A percentile compares a stretch with the other conserved stretches of the same genome.
Conservation (phyloP, 2,329 filamentous ascomycete species). For the Grosmannia clavigera region DNA sequence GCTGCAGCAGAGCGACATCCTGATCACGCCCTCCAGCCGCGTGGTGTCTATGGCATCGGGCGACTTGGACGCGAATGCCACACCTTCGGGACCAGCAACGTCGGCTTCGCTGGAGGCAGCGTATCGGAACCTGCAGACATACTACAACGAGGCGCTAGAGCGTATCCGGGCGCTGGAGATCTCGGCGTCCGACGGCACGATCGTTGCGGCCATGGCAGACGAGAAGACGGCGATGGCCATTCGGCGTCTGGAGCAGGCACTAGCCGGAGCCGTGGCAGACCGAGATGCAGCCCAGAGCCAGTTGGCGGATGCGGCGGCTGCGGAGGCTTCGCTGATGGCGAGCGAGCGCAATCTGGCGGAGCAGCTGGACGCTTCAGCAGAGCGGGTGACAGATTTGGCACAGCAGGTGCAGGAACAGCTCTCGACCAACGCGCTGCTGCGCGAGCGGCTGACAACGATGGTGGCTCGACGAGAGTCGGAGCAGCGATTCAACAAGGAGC, state of each 20-base stretch:
- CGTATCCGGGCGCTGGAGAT: slow-evolving; percentile 53
- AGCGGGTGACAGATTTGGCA: slow-evolving; percentile 63
- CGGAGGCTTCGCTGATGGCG: slow-evolving; percentile 43
- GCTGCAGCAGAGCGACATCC: slow-evolving; percentile 71
- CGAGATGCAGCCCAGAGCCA: slow-evolving; percentile 57
- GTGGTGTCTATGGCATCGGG: slow-evolving; percentile 17
- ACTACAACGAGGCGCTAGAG: slow-evolving; percentile 53
- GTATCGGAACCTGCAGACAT: slow-evolving; percentile 62
- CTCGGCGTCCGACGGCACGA: not conserved
- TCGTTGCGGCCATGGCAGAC: slow-evolving; percentile 21
- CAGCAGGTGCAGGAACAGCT: slow-evolving; percentile 70
- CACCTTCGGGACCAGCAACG: slow-evolving; percentile 34
- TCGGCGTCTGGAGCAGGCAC: slow-evolving; percentile 53
- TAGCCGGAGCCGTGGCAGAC: slow-evolving; percentile 57
- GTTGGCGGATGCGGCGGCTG: slow-evolving; percentile 42
- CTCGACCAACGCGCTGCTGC: slow-evolving; percentile 61
- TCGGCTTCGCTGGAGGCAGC: slow-evolving; percentile 62
- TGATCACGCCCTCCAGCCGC: slow-evolving; percentile 48
- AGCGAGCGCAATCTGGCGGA: slow-evolving; percentile 53
- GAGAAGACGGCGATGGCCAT: slow-evolving; percentile 51
- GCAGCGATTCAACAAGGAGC: slow-evolving; percentile 65
- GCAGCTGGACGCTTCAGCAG: slow-evolving; percentile 61
- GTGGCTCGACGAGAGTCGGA: slow-evolving; percentile 75
- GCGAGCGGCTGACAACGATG: slow-evolving; percentile 63
- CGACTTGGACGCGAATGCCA: slow-evolving; percentile 20